Conservation (phyloP, 306 rosid genomes). For the Medicago lupulina region DNA sequence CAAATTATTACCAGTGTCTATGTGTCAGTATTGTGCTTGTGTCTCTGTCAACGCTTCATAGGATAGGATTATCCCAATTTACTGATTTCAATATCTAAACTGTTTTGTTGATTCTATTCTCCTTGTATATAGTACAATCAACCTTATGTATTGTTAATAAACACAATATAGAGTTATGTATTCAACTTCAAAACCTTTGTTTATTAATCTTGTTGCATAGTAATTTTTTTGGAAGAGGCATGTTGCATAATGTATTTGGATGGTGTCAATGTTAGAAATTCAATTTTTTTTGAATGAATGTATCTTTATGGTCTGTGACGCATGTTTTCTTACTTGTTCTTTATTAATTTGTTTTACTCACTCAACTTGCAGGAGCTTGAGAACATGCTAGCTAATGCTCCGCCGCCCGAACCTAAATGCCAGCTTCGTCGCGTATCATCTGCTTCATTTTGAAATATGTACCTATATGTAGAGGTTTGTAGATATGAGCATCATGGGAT, state of each 20-base stretch:
- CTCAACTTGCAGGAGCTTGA: background rate
- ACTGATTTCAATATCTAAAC: no score
- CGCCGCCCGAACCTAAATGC: constrained; percentile 1
- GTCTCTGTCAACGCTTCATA: background rate
- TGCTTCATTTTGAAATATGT: constrained; percentile 63
- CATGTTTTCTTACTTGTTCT: background rate
- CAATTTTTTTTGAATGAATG: background rate
- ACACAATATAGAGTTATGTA: no score
- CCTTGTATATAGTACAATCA: no score
- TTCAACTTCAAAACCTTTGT: no score
- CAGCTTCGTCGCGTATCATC: constrained; percentile 89
- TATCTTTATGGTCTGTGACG: constrained; percentile 8
- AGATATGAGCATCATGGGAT: constrained; percentile 44
- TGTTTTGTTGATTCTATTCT: no score
- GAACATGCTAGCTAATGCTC: background rate
- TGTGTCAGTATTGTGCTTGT: no score
- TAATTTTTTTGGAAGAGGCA: no score
- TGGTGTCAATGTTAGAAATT: background rate
- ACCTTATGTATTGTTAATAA: no score
- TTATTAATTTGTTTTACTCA: background rate
- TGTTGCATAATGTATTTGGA: background rate
- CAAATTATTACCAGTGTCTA: no score
- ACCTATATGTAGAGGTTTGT: constrained; percentile 37
- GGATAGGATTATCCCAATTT: background rate
- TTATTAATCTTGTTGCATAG: background rate